Conservation (phyloP, 345 rosid species). For the Citrus australasica region DNA sequence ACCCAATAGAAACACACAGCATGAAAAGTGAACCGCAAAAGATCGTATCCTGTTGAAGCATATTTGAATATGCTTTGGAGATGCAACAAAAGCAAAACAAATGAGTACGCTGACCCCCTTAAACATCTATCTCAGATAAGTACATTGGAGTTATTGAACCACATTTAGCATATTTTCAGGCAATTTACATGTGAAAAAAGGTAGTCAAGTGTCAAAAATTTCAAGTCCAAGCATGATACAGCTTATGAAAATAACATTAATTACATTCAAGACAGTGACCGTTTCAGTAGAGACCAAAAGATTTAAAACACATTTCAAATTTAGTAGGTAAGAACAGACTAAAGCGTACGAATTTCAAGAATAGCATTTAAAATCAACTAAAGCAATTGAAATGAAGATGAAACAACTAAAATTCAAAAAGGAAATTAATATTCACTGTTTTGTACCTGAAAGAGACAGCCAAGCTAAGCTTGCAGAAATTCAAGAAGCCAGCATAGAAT, state of each 20-base stretch:
- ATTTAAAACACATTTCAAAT: slow-evolving; percentile 24
- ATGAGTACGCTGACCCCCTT: slow-evolving; percentile 10
- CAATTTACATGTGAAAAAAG: neutral
- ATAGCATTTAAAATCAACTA: slow-evolving; percentile 14
- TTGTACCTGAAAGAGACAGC: slow-evolving; percentile 37
- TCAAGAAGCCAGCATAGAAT: slow-evolving; percentile 19
- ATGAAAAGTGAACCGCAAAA: slow-evolving; percentile 25
- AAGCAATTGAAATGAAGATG: slow-evolving; percentile 8
- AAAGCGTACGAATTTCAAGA: slow-evolving; percentile 11
- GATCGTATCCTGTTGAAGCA: slow-evolving; percentile 27
- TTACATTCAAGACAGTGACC: slow-evolving; percentile 3
- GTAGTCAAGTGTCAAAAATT: slow-evolving; percentile 5
- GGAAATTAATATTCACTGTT: slow-evolving; percentile 17
- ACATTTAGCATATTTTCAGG: slow-evolving; percentile 5
- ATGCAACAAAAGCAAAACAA: slow-evolving; percentile 17
- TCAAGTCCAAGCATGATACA: slow-evolving; percentile 23
- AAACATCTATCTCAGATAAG: slow-evolving; percentile 3
- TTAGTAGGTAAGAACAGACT: slow-evolving; percentile 21
- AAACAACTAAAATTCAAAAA: slow-evolving; percentile 8
- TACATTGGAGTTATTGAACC: slow-evolving; percentile 8
- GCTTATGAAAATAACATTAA: slow-evolving; percentile 8
- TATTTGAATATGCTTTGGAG: slow-evolving; percentile 26
- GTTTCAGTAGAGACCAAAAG: slow-evolving; percentile 10
- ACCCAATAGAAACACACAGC: slow-evolving; percentile 34
- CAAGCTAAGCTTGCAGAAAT: slow-evolving; percentile 12